Evolutionary conservation across 2,329 filamentous ascomycete species (phyloP).

Genomic region (Pestalotiopsis sp.): DNA sequence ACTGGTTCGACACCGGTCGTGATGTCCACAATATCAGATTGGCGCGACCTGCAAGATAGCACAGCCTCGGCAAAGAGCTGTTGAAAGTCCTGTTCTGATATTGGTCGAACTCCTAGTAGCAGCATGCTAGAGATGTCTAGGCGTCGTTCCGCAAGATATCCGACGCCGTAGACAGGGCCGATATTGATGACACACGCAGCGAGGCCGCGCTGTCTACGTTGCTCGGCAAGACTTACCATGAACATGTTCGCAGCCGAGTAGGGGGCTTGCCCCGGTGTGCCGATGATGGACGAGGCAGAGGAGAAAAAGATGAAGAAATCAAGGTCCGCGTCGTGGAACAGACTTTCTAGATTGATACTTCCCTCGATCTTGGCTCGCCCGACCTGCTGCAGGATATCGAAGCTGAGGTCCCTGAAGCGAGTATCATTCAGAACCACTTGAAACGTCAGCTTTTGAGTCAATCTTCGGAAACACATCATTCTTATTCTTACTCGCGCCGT

Average conservation of each 20-base stretch:
- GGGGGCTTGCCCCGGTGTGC: constrained; percentile 13
- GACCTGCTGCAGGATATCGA: no score
- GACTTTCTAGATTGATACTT: constrained; percentile 27
- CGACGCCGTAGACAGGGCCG: constrained; percentile 13
- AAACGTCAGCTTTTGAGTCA: constrained; percentile 19
- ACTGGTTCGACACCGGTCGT: background rate
- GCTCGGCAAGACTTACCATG: constrained; percentile 10
- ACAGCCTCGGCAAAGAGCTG: constrained; percentile 41
- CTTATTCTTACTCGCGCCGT: constrained; percentile 30
- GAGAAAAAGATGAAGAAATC: constrained; percentile 39
- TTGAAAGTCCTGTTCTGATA: constrained; percentile 37
- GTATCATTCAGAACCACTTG: constrained; percentile 17
- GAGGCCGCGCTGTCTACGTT: constrained; percentile 10
- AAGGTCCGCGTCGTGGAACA: constrained; percentile 26
- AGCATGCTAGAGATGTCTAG: background rate
- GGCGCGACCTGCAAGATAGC: constrained; percentile 24
- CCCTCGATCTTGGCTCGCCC: constrained; percentile 34
- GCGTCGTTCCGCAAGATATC: background rate
- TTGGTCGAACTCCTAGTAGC: background rate
- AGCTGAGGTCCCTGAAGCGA: no score
- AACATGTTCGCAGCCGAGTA: constrained; percentile 17
- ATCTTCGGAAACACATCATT: no score
- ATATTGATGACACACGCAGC: constrained; percentile 15
- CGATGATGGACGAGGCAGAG: constrained; percentile 19
- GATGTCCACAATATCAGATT: background rate